Percentiles rank a stretch among this genome's conserved stretches.
Conservation (phyloP, 2,329 filamentous ascomycete genomes). For the Triangularia verruculosa region DNA sequence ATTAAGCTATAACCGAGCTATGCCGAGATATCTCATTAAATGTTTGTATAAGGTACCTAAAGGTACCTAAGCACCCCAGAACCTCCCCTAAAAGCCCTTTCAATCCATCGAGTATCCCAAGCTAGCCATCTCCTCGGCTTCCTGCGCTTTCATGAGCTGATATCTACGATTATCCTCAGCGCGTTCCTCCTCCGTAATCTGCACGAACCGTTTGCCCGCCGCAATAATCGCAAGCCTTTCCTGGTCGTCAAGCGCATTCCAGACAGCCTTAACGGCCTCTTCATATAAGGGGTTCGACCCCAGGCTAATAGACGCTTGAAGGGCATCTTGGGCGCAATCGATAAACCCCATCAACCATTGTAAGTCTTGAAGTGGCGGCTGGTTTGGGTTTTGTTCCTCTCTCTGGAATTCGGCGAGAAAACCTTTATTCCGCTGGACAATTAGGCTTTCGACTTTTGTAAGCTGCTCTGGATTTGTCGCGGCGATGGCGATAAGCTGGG, state of each 20-base stretch:
- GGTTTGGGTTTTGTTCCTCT: conserved; percentile 12
- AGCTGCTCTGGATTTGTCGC: conserved; percentile 16
- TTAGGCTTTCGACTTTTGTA: conserved; percentile 12
- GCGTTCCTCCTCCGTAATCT: conserved; percentile 12
- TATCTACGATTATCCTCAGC: conserved; percentile 11
- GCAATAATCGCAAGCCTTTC: conserved; percentile 15
- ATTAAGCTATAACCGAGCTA: background rate
- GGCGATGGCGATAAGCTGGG: conserved; percentile 18
- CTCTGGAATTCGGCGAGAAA: conserved; percentile 11
- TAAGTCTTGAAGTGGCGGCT: conserved; percentile 5
- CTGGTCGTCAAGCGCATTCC: conserved; percentile 15
- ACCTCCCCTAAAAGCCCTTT: conserved; percentile 4
- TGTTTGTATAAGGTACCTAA: too few species aligned
- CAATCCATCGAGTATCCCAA: conserved; percentile 8
- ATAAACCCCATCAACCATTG: conserved; percentile 3
- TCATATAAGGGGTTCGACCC: background rate
- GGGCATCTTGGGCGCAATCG: background rate
- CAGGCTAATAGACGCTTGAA: background rate
- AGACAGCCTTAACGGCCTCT: conserved; percentile 10
- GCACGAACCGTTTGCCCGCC: background rate
- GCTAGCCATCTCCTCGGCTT: conserved; percentile 5
- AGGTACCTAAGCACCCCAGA: background rate
- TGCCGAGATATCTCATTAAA: background rate
- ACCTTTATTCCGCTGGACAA: conserved; percentile 1
- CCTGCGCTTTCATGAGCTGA: conserved; percentile 4